phyloP scores from a whole-genome alignment of 345 rosid species.

The Corchorus capsularis region DNA sequence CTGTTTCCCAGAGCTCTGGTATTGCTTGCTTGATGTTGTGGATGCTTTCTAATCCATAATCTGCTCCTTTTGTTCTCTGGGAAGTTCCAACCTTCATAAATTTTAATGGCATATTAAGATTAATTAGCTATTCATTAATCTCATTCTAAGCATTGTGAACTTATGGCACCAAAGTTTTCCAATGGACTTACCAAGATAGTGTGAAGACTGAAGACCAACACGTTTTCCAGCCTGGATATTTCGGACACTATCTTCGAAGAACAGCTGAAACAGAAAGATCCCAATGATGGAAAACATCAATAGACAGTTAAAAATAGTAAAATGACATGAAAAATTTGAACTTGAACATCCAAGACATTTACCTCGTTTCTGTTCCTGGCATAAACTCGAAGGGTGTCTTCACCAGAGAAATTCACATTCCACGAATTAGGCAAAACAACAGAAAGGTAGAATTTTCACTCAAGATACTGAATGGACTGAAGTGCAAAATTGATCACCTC shows the following conservation, averaged over 20 bases:
- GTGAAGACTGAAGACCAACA: slow-evolving; percentile 56
- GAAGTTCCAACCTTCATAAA: slow-evolving; percentile 57
- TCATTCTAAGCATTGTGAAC: background rate
- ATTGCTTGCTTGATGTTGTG: slow-evolving; percentile 72
- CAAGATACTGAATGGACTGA: slow-evolving; percentile 76
- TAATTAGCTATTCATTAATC: background rate
- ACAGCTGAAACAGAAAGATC: slow-evolving; percentile 42
- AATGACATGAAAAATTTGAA: slow-evolving; percentile 4
- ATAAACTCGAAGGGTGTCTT: slow-evolving; percentile 61
- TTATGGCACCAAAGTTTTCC: background rate
- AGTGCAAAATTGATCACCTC: slow-evolving; percentile 73
- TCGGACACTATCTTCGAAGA: slow-evolving; percentile 75
- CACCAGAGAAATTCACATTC: slow-evolving; percentile 75
- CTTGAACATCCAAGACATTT: slow-evolving; percentile 56
- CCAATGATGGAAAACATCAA: slow-evolving; percentile 7
- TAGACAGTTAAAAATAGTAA: background rate
- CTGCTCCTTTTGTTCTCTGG: slow-evolving; percentile 64
- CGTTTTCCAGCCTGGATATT: slow-evolving; percentile 73
- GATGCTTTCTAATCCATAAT: slow-evolving; percentile 69
- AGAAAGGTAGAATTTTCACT: slow-evolving; percentile 46
- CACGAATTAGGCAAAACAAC: slow-evolving; percentile 38
- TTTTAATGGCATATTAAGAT: background rate
- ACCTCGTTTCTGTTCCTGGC: slow-evolving; percentile 74
- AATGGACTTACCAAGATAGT: slow-evolving; percentile 58
- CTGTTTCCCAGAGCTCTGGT: slow-evolving; percentile 67